Evolutionary conservation across 176 grass and related monocot species (phyloP), one percentile per base, ranked within the genome.

Genomic region (Phoenix roebelenii): DNA sequence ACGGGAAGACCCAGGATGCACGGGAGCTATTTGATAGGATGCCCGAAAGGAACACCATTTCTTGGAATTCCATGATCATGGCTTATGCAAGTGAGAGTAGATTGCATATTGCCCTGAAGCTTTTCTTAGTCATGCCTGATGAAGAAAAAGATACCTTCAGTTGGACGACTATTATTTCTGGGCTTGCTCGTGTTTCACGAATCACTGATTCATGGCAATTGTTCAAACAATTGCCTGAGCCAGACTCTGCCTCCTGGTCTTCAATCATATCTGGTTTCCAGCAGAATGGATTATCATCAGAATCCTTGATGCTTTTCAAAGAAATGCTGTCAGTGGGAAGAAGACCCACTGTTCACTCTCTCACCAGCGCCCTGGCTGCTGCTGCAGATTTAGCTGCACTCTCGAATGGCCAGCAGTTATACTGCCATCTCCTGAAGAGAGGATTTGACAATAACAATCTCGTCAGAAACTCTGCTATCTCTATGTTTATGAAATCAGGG

Each of bases 31-130:
- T 60, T 18, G 25, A 35, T 18, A 16, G 19, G n/a, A 35, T 60
- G 12, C 4, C 25, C 9, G 25, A 60, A 30, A 59, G 25, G n/a
- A 60, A 18, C 25, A 18, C 58, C 14, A 25, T 60, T 5, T 35
- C 16, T 14, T 60, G 58, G 25, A 60, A 60, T 60, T 60, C 23
- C 24, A 35, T 60, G 58, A 32, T 60, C 58, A 35, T 35, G 58
- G 58, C 58, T 30, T 35, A 35, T 9, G 16, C 25, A 25, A 60
- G 3, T 28, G 58, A 26, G 58, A 16, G 25, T 5, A 35, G 16
- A 18, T 30, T 28, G 16, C 58, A 60, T 60, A 30, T 35, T 3
- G 5, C 58, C 7, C 3, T 35, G 58, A 60, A 60, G 25, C 25
- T 60, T 17, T 60, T 60, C 25, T 28, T 18, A 5, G 58, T 18